These are phyloP conservation scores for Monilinia vaccinii-corymbosi DNA, from an alignment of 2,329 filamentous ascomycete genomes.

Conservation along the genomic window DNA sequence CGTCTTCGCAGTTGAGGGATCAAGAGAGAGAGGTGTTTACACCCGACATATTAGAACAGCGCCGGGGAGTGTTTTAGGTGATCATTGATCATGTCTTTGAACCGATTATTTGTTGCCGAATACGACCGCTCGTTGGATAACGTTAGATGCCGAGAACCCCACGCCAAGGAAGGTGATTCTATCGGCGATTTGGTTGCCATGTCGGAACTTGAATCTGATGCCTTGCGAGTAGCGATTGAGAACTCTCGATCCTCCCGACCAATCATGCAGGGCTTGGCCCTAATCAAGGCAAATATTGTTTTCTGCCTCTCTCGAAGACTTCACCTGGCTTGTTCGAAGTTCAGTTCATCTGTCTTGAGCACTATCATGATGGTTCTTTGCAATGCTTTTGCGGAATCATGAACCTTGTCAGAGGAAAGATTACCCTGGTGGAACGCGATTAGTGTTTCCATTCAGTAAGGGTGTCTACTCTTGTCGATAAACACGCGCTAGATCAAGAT, in stretches of 20 bases:
- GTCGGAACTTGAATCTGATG: not conserved
- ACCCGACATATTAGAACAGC: constrained; percentile 11
- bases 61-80: constrained; percentile 21
- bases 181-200: constrained; percentile 16
- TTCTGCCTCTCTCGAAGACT: constrained; percentile 16
- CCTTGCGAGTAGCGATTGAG: constrained; percentile 2
- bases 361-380: constrained; percentile 14
- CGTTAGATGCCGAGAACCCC: constrained; percentile 11
- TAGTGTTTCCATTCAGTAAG: constrained; percentile 16
- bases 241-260: not conserved
- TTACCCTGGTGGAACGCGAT: constrained; percentile 23
- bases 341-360: not conserved
- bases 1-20: constrained; percentile 8
- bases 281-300: constrained; percentile 17
- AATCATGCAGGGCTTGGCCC: constrained; percentile 4
- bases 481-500: constrained; percentile 12
- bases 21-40: constrained; percentile 8
- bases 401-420: constrained; percentile 8
- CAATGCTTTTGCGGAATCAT: constrained; percentile 14
- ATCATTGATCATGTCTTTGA: constrained; percentile 15
- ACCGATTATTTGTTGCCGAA: constrained; percentile 17
- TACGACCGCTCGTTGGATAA: constrained; percentile 19
- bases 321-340: constrained; percentile 7
- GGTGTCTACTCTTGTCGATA: constrained; percentile 19
- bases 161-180: constrained; percentile 11